phyloP scores from a whole-genome alignment of 257 asterid species.

The Nemophila menziesii region DNA sequence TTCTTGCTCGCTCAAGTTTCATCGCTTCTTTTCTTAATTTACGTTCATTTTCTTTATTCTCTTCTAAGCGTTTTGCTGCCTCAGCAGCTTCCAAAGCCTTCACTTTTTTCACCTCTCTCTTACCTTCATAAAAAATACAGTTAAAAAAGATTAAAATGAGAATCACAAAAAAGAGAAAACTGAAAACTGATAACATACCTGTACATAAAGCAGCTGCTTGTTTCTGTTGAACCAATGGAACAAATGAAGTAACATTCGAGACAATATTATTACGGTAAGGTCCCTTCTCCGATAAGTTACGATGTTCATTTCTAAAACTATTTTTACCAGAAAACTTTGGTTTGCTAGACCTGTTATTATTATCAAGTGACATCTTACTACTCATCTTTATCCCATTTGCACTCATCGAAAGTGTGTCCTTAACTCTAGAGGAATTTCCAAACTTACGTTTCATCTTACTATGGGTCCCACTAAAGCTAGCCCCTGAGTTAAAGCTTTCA shows the following conservation, averaged over 20 bases:
- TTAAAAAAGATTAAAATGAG: not conserved
- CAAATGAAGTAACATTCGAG: constrained; percentile 65
- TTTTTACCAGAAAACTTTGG: constrained; percentile 27
- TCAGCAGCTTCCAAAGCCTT: constrained; percentile 93
- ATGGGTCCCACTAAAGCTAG: constrained; percentile 22
- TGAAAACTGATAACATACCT: constrained; percentile 43
- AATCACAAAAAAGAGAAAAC: too few relatives aligned
- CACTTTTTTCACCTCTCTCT: constrained; percentile 82
- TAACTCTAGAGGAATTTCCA: constrained; percentile 17
- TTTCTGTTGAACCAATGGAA: constrained; percentile 66
- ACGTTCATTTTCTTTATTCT: constrained; percentile 61
- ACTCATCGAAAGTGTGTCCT: constrained; percentile 19
- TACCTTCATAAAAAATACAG: constrained; percentile 38
- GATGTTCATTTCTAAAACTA: constrained; percentile 40
- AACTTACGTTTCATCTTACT: constrained; percentile 21
- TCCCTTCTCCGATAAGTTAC: constrained; percentile 41
- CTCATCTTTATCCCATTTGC: constrained; percentile 30
- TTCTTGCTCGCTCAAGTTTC: constrained; percentile 65
- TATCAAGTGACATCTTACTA: constrained; percentile 35
- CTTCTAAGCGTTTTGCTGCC: constrained; percentile 77
- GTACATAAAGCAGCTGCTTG: constrained; percentile 54
- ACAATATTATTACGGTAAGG: constrained; percentile 53
- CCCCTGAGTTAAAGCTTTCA: constrained; percentile 21
- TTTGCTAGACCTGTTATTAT: constrained; percentile 27
- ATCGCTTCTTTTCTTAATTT: constrained; percentile 71